Percentiles rank a stretch among this genome's conserved stretches.
These are phyloP conservation scores for Rhizophagus prolifer DNA, from an alignment of 192 early-diverging fungal genomes.

Conservation along the genomic window DNA sequence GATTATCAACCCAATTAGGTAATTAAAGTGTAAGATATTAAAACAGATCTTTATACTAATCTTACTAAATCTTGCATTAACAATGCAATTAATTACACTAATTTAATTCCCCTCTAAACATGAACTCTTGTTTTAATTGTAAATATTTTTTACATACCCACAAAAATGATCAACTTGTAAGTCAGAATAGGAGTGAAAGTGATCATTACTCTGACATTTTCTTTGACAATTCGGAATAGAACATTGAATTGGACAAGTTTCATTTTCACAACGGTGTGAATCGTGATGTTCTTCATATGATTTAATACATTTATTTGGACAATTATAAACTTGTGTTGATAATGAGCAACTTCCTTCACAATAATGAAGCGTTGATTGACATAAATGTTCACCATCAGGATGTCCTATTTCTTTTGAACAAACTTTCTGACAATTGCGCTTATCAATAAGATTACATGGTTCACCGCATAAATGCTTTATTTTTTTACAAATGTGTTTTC, in stretches of 20 bases:
- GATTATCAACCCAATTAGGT: too few relatives aligned
- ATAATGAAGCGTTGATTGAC: slow-evolving; percentile 28
- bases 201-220: slow-evolving; percentile 16
- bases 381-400: slow-evolving; percentile 12
- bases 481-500: slow-evolving; percentile 13
- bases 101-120: too few relatives aligned
- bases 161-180: slow-evolving; percentile 18
- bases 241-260: slow-evolving; percentile 24
- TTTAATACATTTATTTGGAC: slow-evolving; percentile 20
- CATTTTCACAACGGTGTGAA: slow-evolving; percentile 14
- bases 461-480: not conserved
- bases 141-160: slow-evolving; percentile 20
- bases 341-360: slow-evolving; percentile 29
- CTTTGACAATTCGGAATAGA: not conserved
- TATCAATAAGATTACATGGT: not conserved
- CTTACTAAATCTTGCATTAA: too few relatives aligned
- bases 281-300: slow-evolving; percentile 2
- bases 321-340: not conserved
- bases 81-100: too few relatives aligned
- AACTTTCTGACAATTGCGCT: slow-evolving; percentile 21
- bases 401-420: slow-evolving; percentile 30
- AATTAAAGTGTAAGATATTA: too few relatives aligned
- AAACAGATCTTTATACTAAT: too few relatives aligned
- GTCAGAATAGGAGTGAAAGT: slow-evolving; percentile 2
- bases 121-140: too few relatives aligned